phyloP scores from a whole-genome alignment of 331 rosid genomes.

The Pyrus hybrid region DNA sequence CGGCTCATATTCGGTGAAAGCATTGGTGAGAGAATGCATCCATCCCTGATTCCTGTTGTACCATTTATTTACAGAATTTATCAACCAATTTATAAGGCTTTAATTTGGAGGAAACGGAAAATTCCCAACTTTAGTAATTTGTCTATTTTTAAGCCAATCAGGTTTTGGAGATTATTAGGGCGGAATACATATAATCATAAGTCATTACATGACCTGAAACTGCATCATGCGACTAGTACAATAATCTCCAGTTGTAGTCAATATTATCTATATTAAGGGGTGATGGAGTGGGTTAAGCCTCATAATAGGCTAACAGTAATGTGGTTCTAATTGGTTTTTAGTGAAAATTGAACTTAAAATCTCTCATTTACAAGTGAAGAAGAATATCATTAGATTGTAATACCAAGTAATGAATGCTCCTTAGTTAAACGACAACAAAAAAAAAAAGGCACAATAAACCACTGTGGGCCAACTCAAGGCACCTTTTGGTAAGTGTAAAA shows the following conservation, averaged over 20 bases:
- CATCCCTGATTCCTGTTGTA: neutral
- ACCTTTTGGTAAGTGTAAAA: neutral
- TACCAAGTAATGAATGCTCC: no score
- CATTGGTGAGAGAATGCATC: neutral
- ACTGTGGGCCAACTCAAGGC: neutral
- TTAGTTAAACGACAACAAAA: no score
- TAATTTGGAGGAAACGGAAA: neutral
- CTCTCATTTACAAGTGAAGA: accelerated
- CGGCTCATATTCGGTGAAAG: neutral
- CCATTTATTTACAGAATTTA: neutral
- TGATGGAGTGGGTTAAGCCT: accelerated
- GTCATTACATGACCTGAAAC: no score
- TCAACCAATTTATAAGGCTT: neutral
- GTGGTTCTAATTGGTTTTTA: accelerated
- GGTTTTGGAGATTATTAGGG: no score
- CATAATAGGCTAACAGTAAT: accelerated
- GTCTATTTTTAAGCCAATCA: no score
- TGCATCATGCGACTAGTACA: no score
- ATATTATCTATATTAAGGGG: no score
- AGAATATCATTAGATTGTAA: accelerated
- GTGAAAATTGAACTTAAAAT: accelerated
- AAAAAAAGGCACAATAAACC: neutral
- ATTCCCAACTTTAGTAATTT: neutral
- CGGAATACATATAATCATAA: no score
- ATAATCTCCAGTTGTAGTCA: no score